Conservation (phyloP, 2,329 filamentous ascomycete genomes). For the Periconia macrospinosa region DNA sequence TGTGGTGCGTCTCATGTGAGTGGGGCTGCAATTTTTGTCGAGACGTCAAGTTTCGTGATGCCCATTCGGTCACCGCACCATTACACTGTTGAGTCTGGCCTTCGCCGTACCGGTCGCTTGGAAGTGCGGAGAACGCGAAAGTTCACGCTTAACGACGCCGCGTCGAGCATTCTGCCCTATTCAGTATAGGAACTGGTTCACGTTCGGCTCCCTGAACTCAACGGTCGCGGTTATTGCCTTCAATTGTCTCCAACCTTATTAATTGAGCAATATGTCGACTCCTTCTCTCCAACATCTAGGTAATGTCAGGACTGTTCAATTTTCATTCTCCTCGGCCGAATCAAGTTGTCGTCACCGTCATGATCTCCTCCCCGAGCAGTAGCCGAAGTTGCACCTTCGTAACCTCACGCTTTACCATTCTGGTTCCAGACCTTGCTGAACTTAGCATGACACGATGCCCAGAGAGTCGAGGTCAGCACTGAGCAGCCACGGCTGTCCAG, state of each 20-base stretch:
- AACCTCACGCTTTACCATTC: background rate
- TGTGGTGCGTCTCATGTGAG: slow-evolving; percentile 2
- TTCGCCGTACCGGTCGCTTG: slow-evolving; percentile 24
- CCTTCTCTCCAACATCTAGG: no score
- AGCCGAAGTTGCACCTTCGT: background rate
- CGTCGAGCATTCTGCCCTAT: slow-evolving; percentile 17
- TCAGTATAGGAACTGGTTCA: background rate
- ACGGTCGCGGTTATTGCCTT: background rate
- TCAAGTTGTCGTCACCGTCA: background rate
- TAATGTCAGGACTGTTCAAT: no score
- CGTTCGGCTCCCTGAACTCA: background rate
- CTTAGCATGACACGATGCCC: no score
- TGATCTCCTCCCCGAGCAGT: background rate
- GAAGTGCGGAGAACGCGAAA: slow-evolving; percentile 31
- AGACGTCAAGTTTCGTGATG: slow-evolving; percentile 7
- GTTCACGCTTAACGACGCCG: slow-evolving; percentile 1
- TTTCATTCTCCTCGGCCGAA: no score
- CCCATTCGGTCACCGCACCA: slow-evolving; percentile 2
- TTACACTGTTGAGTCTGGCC: background rate
- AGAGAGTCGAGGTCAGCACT: background rate
- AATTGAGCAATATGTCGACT: background rate
- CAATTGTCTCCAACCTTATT: background rate
- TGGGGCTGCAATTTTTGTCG: slow-evolving; percentile 4
- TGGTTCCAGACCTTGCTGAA: background rate
- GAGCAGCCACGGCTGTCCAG: background rate